Conservation (phyloP, 1,284 basidiomycete genomes). For the Malassezia vespertilionis region DNA sequence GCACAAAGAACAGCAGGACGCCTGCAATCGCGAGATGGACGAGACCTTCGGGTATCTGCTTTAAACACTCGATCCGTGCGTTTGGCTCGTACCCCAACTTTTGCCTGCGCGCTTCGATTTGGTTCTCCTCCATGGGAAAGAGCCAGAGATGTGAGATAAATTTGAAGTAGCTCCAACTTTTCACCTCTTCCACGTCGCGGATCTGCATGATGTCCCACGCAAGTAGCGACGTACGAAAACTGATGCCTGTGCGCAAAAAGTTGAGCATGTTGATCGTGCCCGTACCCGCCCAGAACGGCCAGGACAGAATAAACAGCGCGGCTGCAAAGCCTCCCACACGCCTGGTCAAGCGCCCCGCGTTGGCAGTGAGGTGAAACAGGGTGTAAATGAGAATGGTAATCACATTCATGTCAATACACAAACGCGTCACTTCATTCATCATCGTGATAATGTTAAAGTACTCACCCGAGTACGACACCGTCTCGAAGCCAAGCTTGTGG, state of each 20-base stretch:
- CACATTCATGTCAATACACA: conserved; percentile 1
- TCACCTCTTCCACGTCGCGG: conserved; percentile 32
- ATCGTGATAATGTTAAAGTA: background rate
- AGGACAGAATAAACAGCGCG: background rate
- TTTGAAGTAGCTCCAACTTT: conserved; percentile 26
- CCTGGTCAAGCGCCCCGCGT: background rate
- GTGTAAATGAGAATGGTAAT: background rate
- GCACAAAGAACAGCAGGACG: conserved; percentile 33
- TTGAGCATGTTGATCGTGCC: conserved; percentile 27
- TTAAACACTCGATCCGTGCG: conserved; percentile 29
- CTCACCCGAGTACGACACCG: background rate
- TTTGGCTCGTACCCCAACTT: conserved; percentile 22
- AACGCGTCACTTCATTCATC: background rate
- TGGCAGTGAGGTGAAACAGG: background rate
- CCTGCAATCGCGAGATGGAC: conserved; percentile 26
- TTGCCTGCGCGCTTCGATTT: conserved; percentile 30
- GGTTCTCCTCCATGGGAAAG: conserved; percentile 38
- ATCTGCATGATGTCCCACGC: conserved; percentile 45
- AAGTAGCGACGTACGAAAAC: conserved; percentile 38
- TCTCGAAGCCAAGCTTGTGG: background rate
- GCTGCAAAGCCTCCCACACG: background rate
- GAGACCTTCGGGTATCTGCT: conserved; percentile 30
- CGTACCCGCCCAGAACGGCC: background rate
- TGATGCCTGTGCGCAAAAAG: conserved; percentile 42
- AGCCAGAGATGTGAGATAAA: conserved; percentile 45